Conservation (phyloP, 2,329 filamentous ascomycete genomes). For the Volutella citrinella region DNA sequence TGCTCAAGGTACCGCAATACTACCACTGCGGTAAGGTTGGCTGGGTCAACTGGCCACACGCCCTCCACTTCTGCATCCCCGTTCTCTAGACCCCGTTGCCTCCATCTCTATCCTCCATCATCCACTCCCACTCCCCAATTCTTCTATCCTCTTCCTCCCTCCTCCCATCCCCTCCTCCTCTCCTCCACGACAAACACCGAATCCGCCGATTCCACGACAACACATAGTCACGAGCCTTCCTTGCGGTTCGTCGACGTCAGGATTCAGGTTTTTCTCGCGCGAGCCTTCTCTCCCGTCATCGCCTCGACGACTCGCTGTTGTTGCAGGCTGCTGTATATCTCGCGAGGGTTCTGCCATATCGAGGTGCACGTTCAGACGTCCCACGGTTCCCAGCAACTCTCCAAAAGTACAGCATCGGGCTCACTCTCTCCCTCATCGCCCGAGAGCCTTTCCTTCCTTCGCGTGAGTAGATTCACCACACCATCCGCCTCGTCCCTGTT, state of each 20-base stretch:
- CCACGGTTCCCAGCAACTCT: constrained; percentile 12
- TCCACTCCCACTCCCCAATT: constrained; percentile 10
- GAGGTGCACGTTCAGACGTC: constrained; percentile 11
- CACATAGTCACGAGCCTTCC: constrained; percentile 29
- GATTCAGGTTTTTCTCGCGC: constrained; percentile 32
- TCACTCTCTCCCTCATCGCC: constrained; percentile 8
- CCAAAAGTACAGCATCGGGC: constrained; percentile 15
- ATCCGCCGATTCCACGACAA: constrained; percentile 36
- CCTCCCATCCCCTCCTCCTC: constrained; percentile 16
- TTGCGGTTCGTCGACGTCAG: constrained; percentile 28
- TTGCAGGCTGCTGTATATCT: constrained; percentile 22
- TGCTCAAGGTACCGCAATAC: too few relatives aligned
- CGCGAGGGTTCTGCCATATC: constrained; percentile 12
- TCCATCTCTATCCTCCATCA: constrained; percentile 1
- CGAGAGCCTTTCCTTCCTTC: constrained; percentile 13
- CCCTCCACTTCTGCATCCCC: constrained; percentile 11
- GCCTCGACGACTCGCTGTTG: constrained; percentile 27
- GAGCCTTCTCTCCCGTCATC: constrained; percentile 24
- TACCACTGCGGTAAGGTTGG: too few relatives aligned
- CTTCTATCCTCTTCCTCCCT: constrained; percentile 23
- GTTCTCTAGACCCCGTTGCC: constrained; percentile 3
- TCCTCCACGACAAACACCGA: constrained; percentile 32
- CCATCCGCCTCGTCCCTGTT: too few relatives aligned
- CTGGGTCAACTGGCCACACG: constrained; percentile 1
- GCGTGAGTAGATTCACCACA: too few relatives aligned